Evolutionary conservation across 208 protist genomes (phyloP).

Genomic region (Tritrichomonas foetus): DNA sequence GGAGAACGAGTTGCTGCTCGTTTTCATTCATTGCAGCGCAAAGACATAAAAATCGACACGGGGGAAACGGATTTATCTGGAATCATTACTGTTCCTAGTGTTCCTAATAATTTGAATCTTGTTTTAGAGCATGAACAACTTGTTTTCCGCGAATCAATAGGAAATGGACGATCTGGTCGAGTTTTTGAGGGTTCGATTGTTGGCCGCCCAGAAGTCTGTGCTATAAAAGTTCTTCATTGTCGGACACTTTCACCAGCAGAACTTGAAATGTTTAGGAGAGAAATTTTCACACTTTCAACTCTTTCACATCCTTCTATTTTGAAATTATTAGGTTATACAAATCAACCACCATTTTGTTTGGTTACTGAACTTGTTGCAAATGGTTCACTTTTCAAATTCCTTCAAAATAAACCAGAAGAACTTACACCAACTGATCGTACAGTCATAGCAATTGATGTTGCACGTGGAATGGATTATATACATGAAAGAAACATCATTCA

Average conservation of each 20-base stretch:
- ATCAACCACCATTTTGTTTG: constrained; percentile 4
- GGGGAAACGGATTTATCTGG: not conserved
- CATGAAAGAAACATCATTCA: constrained; percentile 57
- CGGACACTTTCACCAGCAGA: no score
- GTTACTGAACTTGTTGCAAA: not conserved
- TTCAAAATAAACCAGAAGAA: not conserved
- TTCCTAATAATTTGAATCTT: not conserved
- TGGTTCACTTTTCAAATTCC: not conserved
- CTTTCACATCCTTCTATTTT: not conserved
- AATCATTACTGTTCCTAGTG: not conserved
- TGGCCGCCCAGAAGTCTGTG: not conserved
- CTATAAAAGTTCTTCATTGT: constrained; percentile 17
- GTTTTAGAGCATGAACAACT: constrained; percentile 5
- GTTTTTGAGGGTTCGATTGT: not conserved
- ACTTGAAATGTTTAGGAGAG: not conserved
- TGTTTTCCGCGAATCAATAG: not conserved
- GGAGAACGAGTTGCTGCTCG: not conserved
- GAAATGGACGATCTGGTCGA: not conserved
- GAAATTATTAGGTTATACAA: not conserved
- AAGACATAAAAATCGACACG: not conserved
- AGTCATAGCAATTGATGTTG: constrained; percentile 51
- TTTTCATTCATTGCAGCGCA: not conserved
- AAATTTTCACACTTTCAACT: not conserved
- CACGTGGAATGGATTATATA: constrained; percentile 58
- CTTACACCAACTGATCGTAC: constrained; percentile 8